Evolutionary conservation across 1,139 yeast genomes (phyloP).

Genomic region (Kodamaea sp.): DNA sequence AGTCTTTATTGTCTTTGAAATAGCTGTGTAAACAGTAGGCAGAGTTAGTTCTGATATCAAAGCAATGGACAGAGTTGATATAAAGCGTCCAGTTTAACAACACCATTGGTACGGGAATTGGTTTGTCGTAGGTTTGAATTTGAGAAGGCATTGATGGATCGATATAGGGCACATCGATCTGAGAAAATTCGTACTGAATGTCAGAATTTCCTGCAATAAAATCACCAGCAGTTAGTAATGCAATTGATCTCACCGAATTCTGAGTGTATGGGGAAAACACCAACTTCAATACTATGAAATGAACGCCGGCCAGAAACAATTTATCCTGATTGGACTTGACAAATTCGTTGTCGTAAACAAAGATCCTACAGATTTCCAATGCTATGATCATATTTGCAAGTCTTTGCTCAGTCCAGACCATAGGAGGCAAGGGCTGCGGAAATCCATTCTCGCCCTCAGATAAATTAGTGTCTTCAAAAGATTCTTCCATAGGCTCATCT

Average conservation of each 20-base stretch:
- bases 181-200: conserved; percentile 69
- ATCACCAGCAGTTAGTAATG: conserved; percentile 76
- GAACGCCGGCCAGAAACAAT: conserved; percentile 62
- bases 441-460: conserved; percentile 5
- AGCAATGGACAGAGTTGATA: conserved; percentile 79
- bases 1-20: conserved; percentile 63
- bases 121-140: conserved; percentile 31
- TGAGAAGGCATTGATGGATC: conserved; percentile 75
- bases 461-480: conserved; percentile 13
- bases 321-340: conserved; percentile 62
- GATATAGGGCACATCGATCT: conserved; percentile 86
- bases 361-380: conserved; percentile 70
- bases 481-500: conserved; percentile 48
- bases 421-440: conserved; percentile 26
- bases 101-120: conserved; percentile 71
- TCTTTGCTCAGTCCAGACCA: conserved; percentile 75
- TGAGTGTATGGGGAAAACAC: conserved; percentile 69
- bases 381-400: conserved; percentile 64
- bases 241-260: conserved; percentile 59
- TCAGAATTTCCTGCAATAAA: conserved; percentile 64
- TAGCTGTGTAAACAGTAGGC: conserved; percentile 66
- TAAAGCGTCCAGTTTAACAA: conserved; percentile 79
- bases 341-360: conserved; percentile 76
- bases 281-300: conserved; percentile 64
- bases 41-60: conserved; percentile 78